Percentiles rank a stretch among this genome's conserved stretches.
Evolutionary conservation across 2,329 filamentous ascomycete genomes (phyloP).

Genomic region (Incumbomyces delicatus): DNA sequence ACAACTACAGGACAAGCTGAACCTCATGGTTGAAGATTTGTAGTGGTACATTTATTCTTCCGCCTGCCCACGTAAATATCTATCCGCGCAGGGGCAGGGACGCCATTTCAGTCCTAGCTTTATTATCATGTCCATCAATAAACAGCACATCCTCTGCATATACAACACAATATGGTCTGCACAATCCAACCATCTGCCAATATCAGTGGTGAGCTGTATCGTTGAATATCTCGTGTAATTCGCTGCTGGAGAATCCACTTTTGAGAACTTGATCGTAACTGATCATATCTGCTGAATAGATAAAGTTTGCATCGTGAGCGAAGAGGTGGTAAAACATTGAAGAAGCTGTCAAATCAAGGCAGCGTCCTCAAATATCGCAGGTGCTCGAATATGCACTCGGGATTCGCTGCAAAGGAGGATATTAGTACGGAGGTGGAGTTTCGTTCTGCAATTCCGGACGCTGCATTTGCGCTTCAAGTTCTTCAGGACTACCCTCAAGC

Average conservation of each 20-base stretch:
- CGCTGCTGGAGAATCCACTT: not conserved
- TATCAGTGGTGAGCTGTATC: too few species aligned
- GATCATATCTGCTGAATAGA: not conserved
- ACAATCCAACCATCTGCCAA: not conserved
- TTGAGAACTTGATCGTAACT: not conserved
- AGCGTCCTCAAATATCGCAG: not conserved
- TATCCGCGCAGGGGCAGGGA: too few species aligned
- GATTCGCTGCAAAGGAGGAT: not conserved
- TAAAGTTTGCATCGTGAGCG: not conserved
- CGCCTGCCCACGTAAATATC: too few species aligned
- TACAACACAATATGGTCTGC: not conserved
- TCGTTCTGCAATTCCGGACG: slow-evolving; percentile 26
- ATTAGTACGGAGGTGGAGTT: slow-evolving; percentile 40
- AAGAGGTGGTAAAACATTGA: slow-evolving; percentile 10
- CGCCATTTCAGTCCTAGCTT: too few species aligned
- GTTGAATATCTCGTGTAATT: not conserved
- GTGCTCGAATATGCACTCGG: not conserved
- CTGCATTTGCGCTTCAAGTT: slow-evolving; percentile 57
- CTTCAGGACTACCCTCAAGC: slow-evolving; percentile 74
- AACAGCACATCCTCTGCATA: not conserved
- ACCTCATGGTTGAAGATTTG: too few species aligned
- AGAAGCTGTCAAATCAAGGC: not conserved
- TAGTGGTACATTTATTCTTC: too few species aligned
- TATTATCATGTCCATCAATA: not conserved
- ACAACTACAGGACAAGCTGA: too few species aligned